These are phyloP conservation scores for Diplogelasinospora grovesii DNA, from an alignment of 495 filamentous ascomycete genomes.

Conservation along the genomic window DNA sequence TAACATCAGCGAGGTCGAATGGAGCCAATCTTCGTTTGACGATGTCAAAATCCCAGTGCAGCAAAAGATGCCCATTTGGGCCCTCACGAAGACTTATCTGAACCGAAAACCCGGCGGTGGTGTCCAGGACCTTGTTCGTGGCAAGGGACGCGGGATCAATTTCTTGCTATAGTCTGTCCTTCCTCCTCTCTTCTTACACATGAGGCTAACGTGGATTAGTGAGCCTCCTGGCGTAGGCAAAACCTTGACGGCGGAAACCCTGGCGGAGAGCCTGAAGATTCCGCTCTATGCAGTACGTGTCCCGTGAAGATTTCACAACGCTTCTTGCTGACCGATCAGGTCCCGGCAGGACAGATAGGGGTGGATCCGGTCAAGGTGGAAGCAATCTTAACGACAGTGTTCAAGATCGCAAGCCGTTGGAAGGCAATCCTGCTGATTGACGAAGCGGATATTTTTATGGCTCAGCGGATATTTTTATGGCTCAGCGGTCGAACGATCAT, in stretches of 20 bases:
- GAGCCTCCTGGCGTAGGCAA: slow-evolving; percentile 10
- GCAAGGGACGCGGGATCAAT: slow-evolving; percentile 10
- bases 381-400: slow-evolving; percentile 11
- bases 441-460: slow-evolving; percentile 24
- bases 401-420: slow-evolving; percentile 37
- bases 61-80: slow-evolving; percentile 5
- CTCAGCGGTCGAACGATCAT: background rate
- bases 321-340: slow-evolving; percentile 6
- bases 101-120: slow-evolving; percentile 1
- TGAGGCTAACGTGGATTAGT: slow-evolving; percentile 7
- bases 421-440: slow-evolving; percentile 24
- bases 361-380: slow-evolving; percentile 10
- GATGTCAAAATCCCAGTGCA: slow-evolving; percentile 4
- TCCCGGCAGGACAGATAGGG: slow-evolving; percentile 10
- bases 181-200: too few species aligned
- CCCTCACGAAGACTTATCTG: slow-evolving; percentile 6
- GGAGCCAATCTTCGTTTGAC: slow-evolving; percentile 6
- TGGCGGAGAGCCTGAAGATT: slow-evolving; percentile 5
- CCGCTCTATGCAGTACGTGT: slow-evolving; percentile 8
- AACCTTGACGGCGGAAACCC: slow-evolving; percentile 10
- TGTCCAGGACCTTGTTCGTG: slow-evolving; percentile 10
- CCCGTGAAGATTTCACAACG: background rate
- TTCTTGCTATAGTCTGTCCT: slow-evolving; percentile 11
- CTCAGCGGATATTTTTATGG: background rate
- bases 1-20: slow-evolving; percentile 2